Evolutionary conservation across 306 rosid genomes (phyloP).

Genomic region (Begonia fuchsioides): DNA sequence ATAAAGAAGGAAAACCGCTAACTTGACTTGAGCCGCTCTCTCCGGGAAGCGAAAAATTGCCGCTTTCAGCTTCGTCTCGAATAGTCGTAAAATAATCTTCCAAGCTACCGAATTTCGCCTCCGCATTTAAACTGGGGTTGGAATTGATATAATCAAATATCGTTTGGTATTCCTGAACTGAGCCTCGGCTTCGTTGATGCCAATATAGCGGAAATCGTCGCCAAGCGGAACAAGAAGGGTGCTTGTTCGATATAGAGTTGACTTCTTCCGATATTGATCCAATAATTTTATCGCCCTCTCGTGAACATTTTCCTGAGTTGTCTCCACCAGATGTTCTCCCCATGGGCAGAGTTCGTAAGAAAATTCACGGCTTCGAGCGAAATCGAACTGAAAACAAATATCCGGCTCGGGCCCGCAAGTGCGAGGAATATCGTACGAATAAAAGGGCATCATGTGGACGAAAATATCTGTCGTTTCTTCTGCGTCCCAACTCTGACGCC

Average conservation of each 20-base stretch:
- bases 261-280: slow-evolving; percentile 91
- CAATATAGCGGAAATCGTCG: slow-evolving; percentile 21
- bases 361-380: slow-evolving; percentile 67
- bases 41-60: too few relatives aligned
- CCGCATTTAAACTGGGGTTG: too few relatives aligned
- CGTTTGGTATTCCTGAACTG: too few relatives aligned
- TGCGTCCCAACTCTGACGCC: slow-evolving; percentile 99
- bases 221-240: slow-evolving; percentile 35
- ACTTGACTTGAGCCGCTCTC: too few relatives aligned
- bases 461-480: slow-evolving; percentile 90
- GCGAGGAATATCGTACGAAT: slow-evolving; percentile 95
- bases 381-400: slow-evolving; percentile 91
- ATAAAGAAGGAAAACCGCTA: too few relatives aligned
- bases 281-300: slow-evolving; percentile 68
- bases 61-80: too few relatives aligned
- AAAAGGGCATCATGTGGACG: slow-evolving; percentile 99
- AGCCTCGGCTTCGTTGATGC: too few relatives aligned
- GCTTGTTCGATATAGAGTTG: slow-evolving; percentile 29
- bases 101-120: too few relatives aligned
- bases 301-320: slow-evolving; percentile 50
- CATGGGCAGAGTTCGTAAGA: slow-evolving; percentile 76
- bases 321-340: slow-evolving; percentile 68
- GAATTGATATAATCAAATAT: too few relatives aligned
- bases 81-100: too few relatives aligned
- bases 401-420: slow-evolving; percentile 99